Base-by-base conservation (phyloP, 1,139 yeast species). In the Geotrichum cucujoidarum region DNA sequence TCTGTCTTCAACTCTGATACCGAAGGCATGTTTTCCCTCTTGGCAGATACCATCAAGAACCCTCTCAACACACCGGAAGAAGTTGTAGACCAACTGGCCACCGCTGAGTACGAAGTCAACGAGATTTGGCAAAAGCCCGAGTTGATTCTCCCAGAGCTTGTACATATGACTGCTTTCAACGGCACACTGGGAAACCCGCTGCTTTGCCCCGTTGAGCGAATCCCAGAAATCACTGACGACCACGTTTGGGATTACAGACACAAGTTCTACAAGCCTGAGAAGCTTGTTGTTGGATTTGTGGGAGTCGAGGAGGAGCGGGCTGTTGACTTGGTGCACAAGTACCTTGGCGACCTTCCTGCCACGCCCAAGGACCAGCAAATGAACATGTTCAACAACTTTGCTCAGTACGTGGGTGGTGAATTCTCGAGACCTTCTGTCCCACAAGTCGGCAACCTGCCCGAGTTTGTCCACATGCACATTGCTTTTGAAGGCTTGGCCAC, bases 401-500 rank as follows among this genome's bases (percentile, higher is more conserved):
- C 90, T 1, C 67, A 67, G 16, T 89, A 88, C 62, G 80, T 83
- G 0, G 96, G 96, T 32, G 96, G 96, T 3, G 88, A 81, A 59
- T 63, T 73, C 17, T 69, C 79, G 22, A 69, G 86, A n/a, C 90
- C 94, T 10, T 74, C 81, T 43, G 77, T 75, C 36, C 84, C 88
- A 18, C 83, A 87, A 7, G 74, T 82, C 40, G 83, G 88, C 11
- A 81, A 81, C 60, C 70, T 81, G 51, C 95, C 95, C 11, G 94
- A 87, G 57, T 78, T 90, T 55, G 84, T 83, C 55, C 95, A 90
- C 63, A 75, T 92, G 63, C 90, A 88, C 64, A 76, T 92, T 35
- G 95, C 86, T 2, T 92, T 86, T 63, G 92, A 92, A 65, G 95
- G 97, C 17, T 73, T 86, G 2, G 86, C 96, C 0, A 81, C 90